Percentiles rank a stretch among this genome's conserved stretches.
phyloP scores from a whole-genome alignment of 805 yeast species.

The Kockiozyma suomiensis region DNA sequence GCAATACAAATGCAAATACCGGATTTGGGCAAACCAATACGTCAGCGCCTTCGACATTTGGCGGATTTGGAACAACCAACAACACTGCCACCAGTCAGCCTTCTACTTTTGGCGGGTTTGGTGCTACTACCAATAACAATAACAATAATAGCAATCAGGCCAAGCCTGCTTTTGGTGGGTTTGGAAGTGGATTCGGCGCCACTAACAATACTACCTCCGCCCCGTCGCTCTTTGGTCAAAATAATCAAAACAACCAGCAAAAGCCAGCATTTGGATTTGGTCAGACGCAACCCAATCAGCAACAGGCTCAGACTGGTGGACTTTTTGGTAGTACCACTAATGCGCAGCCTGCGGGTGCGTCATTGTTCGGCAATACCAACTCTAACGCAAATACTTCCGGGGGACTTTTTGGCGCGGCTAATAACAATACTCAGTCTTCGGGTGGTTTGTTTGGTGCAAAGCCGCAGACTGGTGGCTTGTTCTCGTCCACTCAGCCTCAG shows the following conservation, averaged over 20 bases:
- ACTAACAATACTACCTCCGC: constrained; percentile 27
- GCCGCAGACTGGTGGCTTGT: constrained; percentile 34
- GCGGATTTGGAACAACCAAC: constrained; percentile 38
- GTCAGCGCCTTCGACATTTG: constrained; percentile 36
- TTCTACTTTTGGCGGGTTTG: constrained; percentile 32
- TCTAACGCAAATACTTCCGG: constrained; percentile 30
- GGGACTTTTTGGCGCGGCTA: constrained; percentile 36
- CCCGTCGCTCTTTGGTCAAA: constrained; percentile 31
- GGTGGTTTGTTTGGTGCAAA: constrained; percentile 42
- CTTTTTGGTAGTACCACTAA: constrained; percentile 47
- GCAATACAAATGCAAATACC: constrained; percentile 37
- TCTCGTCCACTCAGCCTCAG: constrained; percentile 34
- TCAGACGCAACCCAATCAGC: constrained; percentile 23
- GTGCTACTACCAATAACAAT: constrained; percentile 20
- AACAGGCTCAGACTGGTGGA: constrained; percentile 27
- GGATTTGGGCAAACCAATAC: constrained; percentile 41
- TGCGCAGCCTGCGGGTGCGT: constrained; percentile 22
- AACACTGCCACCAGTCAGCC: constrained; percentile 30
- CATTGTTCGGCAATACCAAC: constrained; percentile 39
- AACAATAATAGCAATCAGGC: constrained; percentile 22
- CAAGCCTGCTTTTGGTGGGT: constrained; percentile 38
- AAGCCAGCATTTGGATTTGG: constrained; percentile 26
- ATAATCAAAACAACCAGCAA: constrained; percentile 16
- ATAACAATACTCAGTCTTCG: constrained; percentile 30
- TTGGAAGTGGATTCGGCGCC: constrained; percentile 36